Base-by-base conservation (phyloP, 345 rosid genomes). In the Fremontodendron californicum region DNA sequence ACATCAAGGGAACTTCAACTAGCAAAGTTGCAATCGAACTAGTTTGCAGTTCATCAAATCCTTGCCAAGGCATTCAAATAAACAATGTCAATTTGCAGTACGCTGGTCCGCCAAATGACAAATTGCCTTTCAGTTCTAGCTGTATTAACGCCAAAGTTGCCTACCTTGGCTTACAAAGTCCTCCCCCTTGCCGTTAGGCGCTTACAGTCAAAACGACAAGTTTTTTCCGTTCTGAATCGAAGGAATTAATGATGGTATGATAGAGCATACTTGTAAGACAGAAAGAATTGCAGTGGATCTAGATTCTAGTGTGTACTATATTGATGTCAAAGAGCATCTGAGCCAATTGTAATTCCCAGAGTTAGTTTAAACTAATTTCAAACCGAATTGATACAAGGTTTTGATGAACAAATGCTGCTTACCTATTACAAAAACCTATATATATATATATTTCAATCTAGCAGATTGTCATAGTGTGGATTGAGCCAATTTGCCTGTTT, bases 1-100 rank as follows among this genome's bases (percentile, higher is more conserved):
- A 91, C 88, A 62, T 89, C 0, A 67, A 64, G 52, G 95, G 95
- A 37, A 89, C 91, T 0, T 49, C 95, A 33, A 5, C 31, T 0
- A 78, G 90, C 2, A 72, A 80, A 40, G 81, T 75, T 1, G 91
- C 85, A 1, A 87, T 91, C 3, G 52, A 78, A 42, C 37, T 91
- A 3, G 27, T 52, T 9, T 91, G 95, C 85, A 91, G 95, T 84
- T 25, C 73, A 63, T 19, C 43, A 7, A n/a, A 29, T 37, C 93
- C 93, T 5, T 91, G 95, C 74, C 57, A 74, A 62, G 72, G 80
- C 35, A 27, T 91, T 49, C 75, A 51, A 0, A n/a, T 91, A 6
- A 51, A 68, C n/a, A 79, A 86, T 82, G 78, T 91, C 49, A 67
- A 88, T 64, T 62, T 89, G 74, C 25, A 66, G 40, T 89, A 84